These are phyloP conservation scores for Scleroderma bovista DNA, from an alignment of 768 basidiomycete species.

Conservation along the genomic window DNA sequence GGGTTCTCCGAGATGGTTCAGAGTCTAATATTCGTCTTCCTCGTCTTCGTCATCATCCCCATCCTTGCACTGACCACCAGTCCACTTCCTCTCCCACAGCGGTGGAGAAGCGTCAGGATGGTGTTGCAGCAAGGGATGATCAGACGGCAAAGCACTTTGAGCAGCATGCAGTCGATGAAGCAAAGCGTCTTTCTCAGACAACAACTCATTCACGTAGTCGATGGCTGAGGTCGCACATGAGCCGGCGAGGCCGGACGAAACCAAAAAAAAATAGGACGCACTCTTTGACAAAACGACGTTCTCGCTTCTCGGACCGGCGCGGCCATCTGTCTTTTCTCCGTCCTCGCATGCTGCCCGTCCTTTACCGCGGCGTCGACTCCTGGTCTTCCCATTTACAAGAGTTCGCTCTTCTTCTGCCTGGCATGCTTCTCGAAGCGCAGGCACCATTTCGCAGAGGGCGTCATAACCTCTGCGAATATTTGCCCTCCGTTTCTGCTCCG, in stretches of 20 bases:
- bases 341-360: conserved; percentile 40
- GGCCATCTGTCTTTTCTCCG: conserved; percentile 68
- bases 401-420: conserved; percentile 61
- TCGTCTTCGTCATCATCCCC: conserved; percentile 42
- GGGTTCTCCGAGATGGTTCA: not conserved
- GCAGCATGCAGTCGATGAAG: conserved; percentile 56
- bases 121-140: conserved; percentile 49
- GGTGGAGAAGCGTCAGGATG: conserved; percentile 29
- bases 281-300: conserved; percentile 86
- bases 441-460: conserved; percentile 77
- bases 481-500: conserved; percentile 89
- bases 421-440: conserved; percentile 76
- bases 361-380: conserved; percentile 33
- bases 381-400: conserved; percentile 28
- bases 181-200: conserved; percentile 54
- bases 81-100: conserved; percentile 83
- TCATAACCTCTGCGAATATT: conserved; percentile 90
- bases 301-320: conserved; percentile 87
- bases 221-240: conserved; percentile 51
- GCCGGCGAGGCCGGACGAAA: conserved; percentile 1
- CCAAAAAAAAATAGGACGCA: conserved; percentile 32
- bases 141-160: conserved; percentile 47
- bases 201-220: conserved; percentile 70
- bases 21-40: conserved; percentile 39
- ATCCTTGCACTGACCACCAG: conserved; percentile 56